Percentiles rank a stretch among this genome's conserved stretches.
Evolutionary conservation across 139 green algal genomes (phyloP).

Genomic region (Tetradesmus obliquus): DNA sequence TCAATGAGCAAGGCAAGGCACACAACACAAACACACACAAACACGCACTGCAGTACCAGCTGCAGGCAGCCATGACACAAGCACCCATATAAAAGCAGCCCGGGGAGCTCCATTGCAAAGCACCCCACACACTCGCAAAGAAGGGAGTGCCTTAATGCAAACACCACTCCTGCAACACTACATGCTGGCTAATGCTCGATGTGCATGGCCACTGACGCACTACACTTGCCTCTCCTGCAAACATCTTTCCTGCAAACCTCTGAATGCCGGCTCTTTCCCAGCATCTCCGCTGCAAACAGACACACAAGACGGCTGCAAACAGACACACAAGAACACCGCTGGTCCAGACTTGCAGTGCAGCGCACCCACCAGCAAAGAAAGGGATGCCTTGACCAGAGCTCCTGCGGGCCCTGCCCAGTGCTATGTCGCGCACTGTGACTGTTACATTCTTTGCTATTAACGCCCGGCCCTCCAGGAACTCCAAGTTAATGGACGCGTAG

Average conservation of each 20-base stretch:
- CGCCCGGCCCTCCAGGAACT: neutral
- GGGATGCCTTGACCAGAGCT: slow-evolving; percentile 27
- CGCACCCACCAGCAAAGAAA: slow-evolving; percentile 31
- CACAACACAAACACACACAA: neutral
- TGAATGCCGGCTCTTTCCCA: neutral
- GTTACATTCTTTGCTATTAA: neutral
- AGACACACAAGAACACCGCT: too few species aligned
- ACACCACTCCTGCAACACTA: too few species aligned
- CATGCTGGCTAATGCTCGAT: too few species aligned
- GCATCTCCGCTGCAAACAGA: too few species aligned
- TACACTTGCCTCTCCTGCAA: neutral
- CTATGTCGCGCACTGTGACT: slow-evolving; percentile 14
- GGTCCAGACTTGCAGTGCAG: too few species aligned
- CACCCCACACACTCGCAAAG: too few species aligned
- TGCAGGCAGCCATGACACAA: neutral
- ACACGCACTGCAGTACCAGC: neutral
- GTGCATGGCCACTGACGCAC: neutral
- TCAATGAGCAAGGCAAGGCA: too few species aligned
- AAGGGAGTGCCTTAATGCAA: too few species aligned
- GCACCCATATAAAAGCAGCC: too few species aligned
- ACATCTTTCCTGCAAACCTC: neutral
- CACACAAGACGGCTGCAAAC: too few species aligned
- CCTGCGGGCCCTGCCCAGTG: neutral
- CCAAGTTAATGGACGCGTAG: neutral
- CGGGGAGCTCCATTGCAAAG: too few species aligned